Evolutionary conservation across 768 basidiomycete species (phyloP), one percentile per base, ranked within the genome.

Genomic region (Termitomyces eurrhizus): DNA sequence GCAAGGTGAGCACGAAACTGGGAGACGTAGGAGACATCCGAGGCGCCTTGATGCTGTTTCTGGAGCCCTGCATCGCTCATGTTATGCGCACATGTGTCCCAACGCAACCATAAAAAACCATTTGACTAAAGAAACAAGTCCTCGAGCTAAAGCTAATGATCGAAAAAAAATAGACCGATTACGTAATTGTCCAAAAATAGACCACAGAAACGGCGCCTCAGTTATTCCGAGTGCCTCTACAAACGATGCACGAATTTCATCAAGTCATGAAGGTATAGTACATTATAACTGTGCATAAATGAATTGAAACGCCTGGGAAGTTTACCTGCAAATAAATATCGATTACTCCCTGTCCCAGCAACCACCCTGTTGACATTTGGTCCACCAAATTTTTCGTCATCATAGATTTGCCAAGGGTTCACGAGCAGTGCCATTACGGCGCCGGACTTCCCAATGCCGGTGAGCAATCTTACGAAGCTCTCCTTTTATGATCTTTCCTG

Each of bases 401-500:
- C 66, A 78, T 33, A 78, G 66, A 59, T 78, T 78, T n/a, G 73
- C 75, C 21, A 70, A 63, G 51, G 74, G 76, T 59, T 78, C 71
- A 21, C 73, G 68, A 46, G 68, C 70, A n/a, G 67, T 59, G n/a
- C 73, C 70, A 58, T 67, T 66, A 36, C 65, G 67, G 45, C 69
- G 65, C 42, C 80, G 73, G 52, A 69, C 59, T 64, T 79, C 76
- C 81, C 81, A 82, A 50, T 76, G 73, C 32, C 65, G 66, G 52
- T 70, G 70, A 4, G 81, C 81, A 51, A 81, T 62, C 67, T 75
- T 75, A n/a, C 83, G 78, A 18, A 85, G 71, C 50, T 77, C 76
- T 4, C 73, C 74, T 67, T 87, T 87, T 41, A 83, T 76, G 32
- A 84, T 81, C 67, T 86, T 86, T 21, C 83, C 83, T 14, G 83